phyloP scores from a whole-genome alignment of 2,329 filamentous ascomycete species.

The Thermothelomyces thermophilus region DNA sequence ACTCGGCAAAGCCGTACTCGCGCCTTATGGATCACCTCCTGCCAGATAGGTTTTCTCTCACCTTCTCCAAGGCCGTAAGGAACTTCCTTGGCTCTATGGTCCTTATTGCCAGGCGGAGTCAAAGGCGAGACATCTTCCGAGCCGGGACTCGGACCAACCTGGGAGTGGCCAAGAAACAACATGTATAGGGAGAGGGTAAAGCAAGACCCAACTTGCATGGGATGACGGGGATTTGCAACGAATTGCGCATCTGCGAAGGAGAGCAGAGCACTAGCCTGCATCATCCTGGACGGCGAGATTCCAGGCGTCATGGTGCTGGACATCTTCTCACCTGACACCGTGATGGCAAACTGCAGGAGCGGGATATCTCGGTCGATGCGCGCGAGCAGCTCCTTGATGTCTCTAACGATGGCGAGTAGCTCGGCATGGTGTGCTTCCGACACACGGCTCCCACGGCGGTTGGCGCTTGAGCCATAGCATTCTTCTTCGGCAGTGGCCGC shows the following conservation, averaged over 20 bases:
- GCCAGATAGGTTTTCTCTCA: conserved; percentile 72
- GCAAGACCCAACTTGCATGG: conserved; percentile 77
- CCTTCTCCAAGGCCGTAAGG: conserved; percentile 43
- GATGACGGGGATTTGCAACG: conserved; percentile 51
- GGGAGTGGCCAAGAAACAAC: conserved; percentile 74
- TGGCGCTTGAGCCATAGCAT: conserved; percentile 30
- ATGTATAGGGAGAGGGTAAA: conserved; percentile 90
- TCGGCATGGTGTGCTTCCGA: conserved; percentile 55
- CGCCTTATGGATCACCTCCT: conserved; percentile 93
- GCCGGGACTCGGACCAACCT: conserved; percentile 1
- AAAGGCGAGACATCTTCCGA: background rate
- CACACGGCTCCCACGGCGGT: conserved; percentile 39
- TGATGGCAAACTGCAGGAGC: conserved; percentile 86
- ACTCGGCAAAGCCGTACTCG: conserved; percentile 72
- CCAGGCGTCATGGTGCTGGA: conserved; percentile 71
- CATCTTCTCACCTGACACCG: conserved; percentile 82
- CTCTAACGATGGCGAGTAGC: conserved; percentile 61
- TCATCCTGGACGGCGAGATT: conserved; percentile 80
- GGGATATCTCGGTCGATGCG: conserved; percentile 89
- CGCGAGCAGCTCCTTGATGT: conserved; percentile 67
- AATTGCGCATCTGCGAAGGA: conserved; percentile 84
- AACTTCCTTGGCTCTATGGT: conserved; percentile 35
- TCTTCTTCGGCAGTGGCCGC: conserved; percentile 60
- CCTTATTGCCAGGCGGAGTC: conserved; percentile 7
- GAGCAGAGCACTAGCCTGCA: conserved; percentile 89